phyloP scores from a whole-genome alignment of 2,329 filamentous ascomycete species.

The Phialophora tarda region DNA sequence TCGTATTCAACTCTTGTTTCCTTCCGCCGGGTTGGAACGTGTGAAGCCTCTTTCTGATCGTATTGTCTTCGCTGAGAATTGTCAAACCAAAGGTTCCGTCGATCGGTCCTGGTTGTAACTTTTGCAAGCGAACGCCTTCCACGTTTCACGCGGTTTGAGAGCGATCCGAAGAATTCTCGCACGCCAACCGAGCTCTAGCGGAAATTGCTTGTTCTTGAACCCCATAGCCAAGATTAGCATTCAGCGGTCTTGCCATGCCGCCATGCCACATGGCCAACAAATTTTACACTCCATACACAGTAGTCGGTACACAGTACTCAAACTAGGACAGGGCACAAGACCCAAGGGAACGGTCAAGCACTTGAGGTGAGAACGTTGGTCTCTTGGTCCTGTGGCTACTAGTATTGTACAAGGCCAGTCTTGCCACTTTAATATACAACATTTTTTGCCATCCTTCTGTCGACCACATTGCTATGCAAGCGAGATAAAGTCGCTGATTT shows the following conservation, averaged over 20 bases:
- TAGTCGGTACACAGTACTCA: not conserved
- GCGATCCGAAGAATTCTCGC: slow-evolving; percentile 10
- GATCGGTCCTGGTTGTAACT: not conserved
- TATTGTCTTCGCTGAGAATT: not conserved
- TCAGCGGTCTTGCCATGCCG: not conserved
- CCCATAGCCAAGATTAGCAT: slow-evolving; percentile 11
- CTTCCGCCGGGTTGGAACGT: not conserved
- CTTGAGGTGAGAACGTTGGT: not conserved
- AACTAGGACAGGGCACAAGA: not conserved
- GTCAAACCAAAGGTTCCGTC: not conserved
- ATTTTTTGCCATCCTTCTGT: slow-evolving; percentile 5
- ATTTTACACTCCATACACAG: not conserved
- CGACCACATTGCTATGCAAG: slow-evolving; percentile 10
- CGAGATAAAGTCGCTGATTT: not conserved
- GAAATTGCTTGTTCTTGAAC: slow-evolving; percentile 23
- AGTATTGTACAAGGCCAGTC: slow-evolving; percentile 16
- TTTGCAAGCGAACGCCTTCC: not conserved
- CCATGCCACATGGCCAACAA: slow-evolving; percentile 14
- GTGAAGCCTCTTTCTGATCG: not conserved
- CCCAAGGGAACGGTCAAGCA: not conserved
- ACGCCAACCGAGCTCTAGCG: slow-evolving; percentile 12
- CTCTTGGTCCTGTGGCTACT: not conserved
- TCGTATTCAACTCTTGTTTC: not conserved
- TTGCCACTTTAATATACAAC: slow-evolving; percentile 17
- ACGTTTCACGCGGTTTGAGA: not conserved